Evolutionary conservation across 148 eudicot genomes (phyloP), one percentile per base, ranked within the genome.

Genomic region (Chenopodium formosanum): DNA sequence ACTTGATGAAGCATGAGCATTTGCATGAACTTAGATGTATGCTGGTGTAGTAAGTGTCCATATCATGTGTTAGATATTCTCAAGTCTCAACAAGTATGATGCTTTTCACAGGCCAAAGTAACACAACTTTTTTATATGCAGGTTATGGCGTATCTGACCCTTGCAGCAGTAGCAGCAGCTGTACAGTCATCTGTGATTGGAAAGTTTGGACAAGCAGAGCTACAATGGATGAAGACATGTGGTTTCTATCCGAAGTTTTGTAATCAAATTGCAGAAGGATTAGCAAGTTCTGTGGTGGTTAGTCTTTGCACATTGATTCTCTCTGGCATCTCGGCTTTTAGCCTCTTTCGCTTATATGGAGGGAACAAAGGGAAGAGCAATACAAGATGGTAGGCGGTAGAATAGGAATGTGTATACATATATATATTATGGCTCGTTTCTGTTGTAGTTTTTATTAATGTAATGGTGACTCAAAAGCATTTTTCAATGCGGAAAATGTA

Each of bases 141-240:
- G 99, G 70, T 90, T 76, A 89, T 94, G 93, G 89, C 98, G 7
- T 96, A 96, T 88, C 70, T 92, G 86, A 88, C 85, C 16, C 53
- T 92, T 70, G 85, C 94, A 4, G 98, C 99, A 1, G 85, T 90
- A 67, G 92, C 97, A 29, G 97, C 94, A 20, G 87, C 97, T 14
- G 85, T 87, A 2, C 92, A 96, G 50, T 91, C 98, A 12, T 83
- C 93, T 9, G 80, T 90, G 63, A 84, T 91, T 22, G 90, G 90
- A 1, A 91, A 92, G 84, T 71, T 88, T 6, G 99, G 99, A 46
- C 90, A 94, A 77, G 44, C 89, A 34, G 95, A 92, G 86, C 87
- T 96, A 13, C 95, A 94, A 68, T 96, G 99, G 99, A 92, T 94
- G 92, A 88, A 91, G 89, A 80, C 87, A 3, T 96, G 99, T 73